Evolutionary conservation across 169 alveolate species (phyloP), one percentile per base, ranked within the genome.

Genomic region (Cystoisospora suis): DNA sequence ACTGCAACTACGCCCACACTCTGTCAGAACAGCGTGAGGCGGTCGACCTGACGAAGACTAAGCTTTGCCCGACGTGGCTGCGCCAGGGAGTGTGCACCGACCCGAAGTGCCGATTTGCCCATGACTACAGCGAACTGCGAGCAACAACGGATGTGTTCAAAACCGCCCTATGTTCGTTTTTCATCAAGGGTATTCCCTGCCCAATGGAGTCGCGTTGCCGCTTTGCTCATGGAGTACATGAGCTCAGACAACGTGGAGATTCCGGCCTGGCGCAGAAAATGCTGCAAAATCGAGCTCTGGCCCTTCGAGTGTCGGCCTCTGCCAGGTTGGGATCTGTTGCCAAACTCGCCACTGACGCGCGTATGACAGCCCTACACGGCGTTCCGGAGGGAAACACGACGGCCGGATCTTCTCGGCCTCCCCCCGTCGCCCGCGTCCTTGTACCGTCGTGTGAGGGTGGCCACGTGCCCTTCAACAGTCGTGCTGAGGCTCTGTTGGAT

Each of bases 1-100:
- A 88, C 27, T 93, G 95, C 85, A 72, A 91, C 75, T 93, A 93
- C 86, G 95, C 95, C 27, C 95, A 93, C 91, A 88, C 95, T 12
- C 93, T 86, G 38, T 87, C 87, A 42, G 95, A 93, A 80, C 86
- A 88, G 61, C 86, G 95, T 86, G 95, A 90, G 27, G 90, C 93
- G 34, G 94, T 93, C n/a, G 93, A 93, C 81, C 91, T 93, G 36
- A 91, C 94, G 47, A 93, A 93, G 65, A 93, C 95, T 23, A 91
- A 91, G 53, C 91, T 93, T 46, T 93, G 95, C 46, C 94, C 95
- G 38, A 88, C 87, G 72, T 91, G 87, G 86, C 88, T 83, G 61
- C 90, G 88, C 44, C 87, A 93, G 45, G 90, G 91, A 44, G 61
- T 80, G 75, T 93, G 95, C 81, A 85, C 79, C 75, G 90, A 91